These are phyloP conservation scores for Collybia mongolica DNA, from an alignment of 768 basidiomycete species.

Conservation along the genomic window DNA sequence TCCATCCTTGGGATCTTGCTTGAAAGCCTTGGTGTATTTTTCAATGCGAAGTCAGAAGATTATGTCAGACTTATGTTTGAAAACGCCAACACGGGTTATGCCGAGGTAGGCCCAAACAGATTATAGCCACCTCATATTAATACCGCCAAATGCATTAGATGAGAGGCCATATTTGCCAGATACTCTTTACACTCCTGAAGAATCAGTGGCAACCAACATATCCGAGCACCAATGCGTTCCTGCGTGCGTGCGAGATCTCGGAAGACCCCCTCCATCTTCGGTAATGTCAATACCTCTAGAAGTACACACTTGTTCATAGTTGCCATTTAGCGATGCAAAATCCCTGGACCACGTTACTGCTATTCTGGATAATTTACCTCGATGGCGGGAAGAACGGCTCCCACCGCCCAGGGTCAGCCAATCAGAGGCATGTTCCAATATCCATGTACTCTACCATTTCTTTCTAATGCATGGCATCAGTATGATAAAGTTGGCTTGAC, in stretches of 20 bases:
- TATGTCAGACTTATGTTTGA: conserved; percentile 71
- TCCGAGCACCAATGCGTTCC: conserved; percentile 49
- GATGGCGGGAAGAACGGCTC: conserved; percentile 74
- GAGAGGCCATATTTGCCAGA: conserved; percentile 65
- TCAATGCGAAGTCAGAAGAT: conserved; percentile 63
- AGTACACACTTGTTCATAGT: conserved; percentile 5
- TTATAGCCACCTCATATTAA: background rate
- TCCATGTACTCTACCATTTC: background rate
- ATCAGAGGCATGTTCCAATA: conserved; percentile 52
- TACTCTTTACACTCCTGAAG: conserved; percentile 54
- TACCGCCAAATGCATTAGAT: conserved; percentile 41
- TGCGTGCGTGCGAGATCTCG: conserved; percentile 49
- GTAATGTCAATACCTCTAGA: conserved; percentile 26
- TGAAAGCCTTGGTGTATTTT: conserved; percentile 63
- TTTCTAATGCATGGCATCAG: conserved; percentile 27
- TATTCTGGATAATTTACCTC: conserved; percentile 59
- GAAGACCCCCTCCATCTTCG: conserved; percentile 63
- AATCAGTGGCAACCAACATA: conserved; percentile 73
- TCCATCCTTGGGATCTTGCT: conserved; percentile 65
- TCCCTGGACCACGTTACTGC: conserved; percentile 56
- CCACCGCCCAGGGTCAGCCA: conserved; percentile 85
- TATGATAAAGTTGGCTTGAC: conserved; percentile 90
- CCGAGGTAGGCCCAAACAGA: conserved; percentile 54
- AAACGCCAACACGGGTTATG: conserved; percentile 80
- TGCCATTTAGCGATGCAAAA: conserved; percentile 41